Percentiles rank a stretch among this genome's conserved stretches.
phyloP scores from a whole-genome alignment of 2,329 filamentous ascomycete species.

The Penicillium glabrum region DNA sequence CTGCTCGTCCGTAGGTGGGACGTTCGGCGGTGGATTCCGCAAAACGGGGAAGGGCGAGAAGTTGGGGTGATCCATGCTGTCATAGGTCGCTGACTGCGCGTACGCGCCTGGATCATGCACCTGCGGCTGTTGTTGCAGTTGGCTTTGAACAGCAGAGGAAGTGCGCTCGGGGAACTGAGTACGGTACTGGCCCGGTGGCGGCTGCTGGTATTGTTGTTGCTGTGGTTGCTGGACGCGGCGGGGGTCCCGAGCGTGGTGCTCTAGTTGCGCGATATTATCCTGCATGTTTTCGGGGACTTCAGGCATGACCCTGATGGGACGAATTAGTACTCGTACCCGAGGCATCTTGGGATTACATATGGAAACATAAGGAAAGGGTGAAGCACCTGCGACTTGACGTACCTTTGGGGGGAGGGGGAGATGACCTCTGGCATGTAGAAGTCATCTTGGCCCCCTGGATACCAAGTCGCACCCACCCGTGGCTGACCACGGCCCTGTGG shows the following conservation, averaged over 20 bases:
- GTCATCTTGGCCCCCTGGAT: constrained; percentile 67
- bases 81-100: constrained; percentile 52
- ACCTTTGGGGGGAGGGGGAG: constrained; percentile 71
- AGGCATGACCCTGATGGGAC: constrained; percentile 72
- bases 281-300: constrained; percentile 97
- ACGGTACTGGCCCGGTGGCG: constrained; percentile 31
- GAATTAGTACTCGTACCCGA: constrained; percentile 22
- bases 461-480: constrained; percentile 62
- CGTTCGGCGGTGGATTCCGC: constrained; percentile 73
- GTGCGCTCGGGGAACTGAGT: constrained; percentile 37
- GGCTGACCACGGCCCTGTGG: constrained; percentile 41
- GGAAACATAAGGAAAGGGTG: constrained; percentile 1
- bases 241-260: constrained; percentile 66
- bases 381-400: constrained; percentile 24
- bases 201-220: constrained; percentile 31
- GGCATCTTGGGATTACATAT: constrained; percentile 16
- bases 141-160: constrained; percentile 36
- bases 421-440: constrained; percentile 70
- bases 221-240: constrained; percentile 44
- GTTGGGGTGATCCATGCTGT: constrained; percentile 62
- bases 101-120: constrained; percentile 44
- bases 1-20: constrained; percentile 91
- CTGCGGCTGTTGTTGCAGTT: constrained; percentile 27
- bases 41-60: constrained; percentile 93
- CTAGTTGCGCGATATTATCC: constrained; percentile 86